These are phyloP conservation scores for Pinus tabuliformis DNA, from an alignment of 75 land plant species.

Conservation along the genomic window DNA sequence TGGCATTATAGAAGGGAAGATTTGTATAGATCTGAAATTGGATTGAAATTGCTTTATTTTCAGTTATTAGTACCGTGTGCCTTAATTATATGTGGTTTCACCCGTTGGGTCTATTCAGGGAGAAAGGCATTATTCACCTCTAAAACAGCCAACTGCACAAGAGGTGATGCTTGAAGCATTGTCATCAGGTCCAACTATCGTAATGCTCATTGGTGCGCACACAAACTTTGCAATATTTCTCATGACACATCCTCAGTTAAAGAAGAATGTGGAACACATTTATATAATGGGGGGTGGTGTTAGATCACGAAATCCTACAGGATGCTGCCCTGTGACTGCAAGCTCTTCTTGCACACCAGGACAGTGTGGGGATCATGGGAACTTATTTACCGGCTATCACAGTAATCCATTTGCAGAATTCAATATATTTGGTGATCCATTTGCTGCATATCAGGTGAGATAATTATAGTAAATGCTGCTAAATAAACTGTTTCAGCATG, in stretches of 20 bases:
- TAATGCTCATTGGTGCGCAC: conserved; percentile 62
- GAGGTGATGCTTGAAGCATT: conserved; percentile 69
- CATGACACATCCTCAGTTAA: conserved; percentile 70
- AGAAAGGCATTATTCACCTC: conserved; percentile 59
- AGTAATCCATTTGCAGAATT: conserved; percentile 80
- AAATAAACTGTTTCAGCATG: no score
- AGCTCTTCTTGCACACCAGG: conserved; percentile 37
- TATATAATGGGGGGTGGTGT: conserved; percentile 88
- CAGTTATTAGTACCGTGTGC: no score
- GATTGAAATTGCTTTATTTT: neutral
- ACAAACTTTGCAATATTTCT: conserved; percentile 81
- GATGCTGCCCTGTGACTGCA: conserved; percentile 62
- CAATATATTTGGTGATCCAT: conserved; percentile 83
- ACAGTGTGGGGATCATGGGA: conserved; percentile 73
- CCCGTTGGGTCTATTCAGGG: conserved; percentile 36
- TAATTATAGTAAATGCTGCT: neutral
- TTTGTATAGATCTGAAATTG: neutral
- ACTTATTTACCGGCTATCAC: conserved; percentile 53
- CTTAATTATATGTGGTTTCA: no score
- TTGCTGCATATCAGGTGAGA: conserved; percentile 81
- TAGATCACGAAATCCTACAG: conserved; percentile 60
- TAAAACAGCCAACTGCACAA: conserved; percentile 65
- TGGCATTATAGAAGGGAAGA: neutral
- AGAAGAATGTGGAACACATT: conserved; percentile 70
- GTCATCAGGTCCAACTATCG: conserved; percentile 54